Base-by-base conservation (phyloP, 2,329 filamentous ascomycete genomes). In the Xylariales sp. region DNA sequence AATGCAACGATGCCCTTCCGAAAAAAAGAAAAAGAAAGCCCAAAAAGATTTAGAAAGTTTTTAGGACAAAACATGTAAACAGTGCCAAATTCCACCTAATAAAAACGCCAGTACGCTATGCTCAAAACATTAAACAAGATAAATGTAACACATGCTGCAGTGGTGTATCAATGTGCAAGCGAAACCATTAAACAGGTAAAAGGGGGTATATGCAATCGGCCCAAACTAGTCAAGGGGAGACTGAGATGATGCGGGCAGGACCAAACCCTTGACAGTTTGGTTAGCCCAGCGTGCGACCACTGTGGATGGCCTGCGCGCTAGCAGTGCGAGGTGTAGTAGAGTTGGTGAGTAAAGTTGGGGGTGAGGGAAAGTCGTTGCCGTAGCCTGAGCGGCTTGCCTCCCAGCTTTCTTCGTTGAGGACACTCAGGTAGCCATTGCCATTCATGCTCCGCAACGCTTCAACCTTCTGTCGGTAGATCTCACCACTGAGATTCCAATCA, bases 401-500 rank as follows among this genome's bases (percentile, higher is more conserved):
- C 77, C 78, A 82, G 29, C 66, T 72, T 58, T 93, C 86, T 52
- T 95, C 90, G 43, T 85, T 85, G 35, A 97, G 69, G 12, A 86
- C 88, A 45, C 82, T 90, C 27, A 98, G 74, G 75, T 95, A 98
- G 25, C 82, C 85, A 51, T 82, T 88, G 21, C 90, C 90, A 47
- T 95, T 83, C 53, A 91, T 88, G 53, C 84, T 84, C 44, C 89
- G 83, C 38, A 96, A 66, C 4, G 85, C 81, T 60, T 95, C 89
- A 38, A 97, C 84, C 61, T 93, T 93, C 58, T 86, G 86, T 40
- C 85, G 81, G 61, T 95, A 97, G 6, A 87, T 69, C 53, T 93
- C 87, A 38, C 85, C 84, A 41, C 78, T 77, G 29, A 78, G 66
- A 42, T 81, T 79, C 76, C 82, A 87, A 41, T 84, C 74, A 31